Base-by-base conservation (phyloP, 225 moss, liverwort and hornwort genomes). In the Anthoceros angustus region DNA sequence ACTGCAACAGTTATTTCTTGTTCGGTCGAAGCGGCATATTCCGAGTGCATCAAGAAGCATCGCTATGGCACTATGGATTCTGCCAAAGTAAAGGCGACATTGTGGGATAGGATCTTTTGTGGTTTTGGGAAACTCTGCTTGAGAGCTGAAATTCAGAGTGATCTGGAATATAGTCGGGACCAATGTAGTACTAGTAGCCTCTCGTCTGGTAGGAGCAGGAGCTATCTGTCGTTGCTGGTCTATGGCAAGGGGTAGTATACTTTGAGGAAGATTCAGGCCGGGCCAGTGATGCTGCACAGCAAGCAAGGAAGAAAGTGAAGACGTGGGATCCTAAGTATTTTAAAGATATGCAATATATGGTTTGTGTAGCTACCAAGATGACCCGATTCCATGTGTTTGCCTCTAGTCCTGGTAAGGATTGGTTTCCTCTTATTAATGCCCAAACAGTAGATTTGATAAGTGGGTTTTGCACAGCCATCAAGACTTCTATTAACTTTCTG, bases 401-500 rank as follows among this genome's bases (percentile, higher is more conserved):
- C 7, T 50, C 49, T 50, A 16, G 49, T 50, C 7, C 8, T 50
- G 14, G 14, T 50, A 16, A 50, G 14, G 49, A 50, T 50, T 50
- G 14, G 8, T 16, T 7, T 50, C 7, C 49, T 50, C 49, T 50
- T 50, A 50, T 50, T 50, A 16, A 50, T 50, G 49, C 7, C 8
- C 49, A 50, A 50, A 16, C 49, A 50, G 49, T 50, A 50, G 49
- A 50, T 16, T 50, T 50, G 49, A 8, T 20, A 16, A 50, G 7
- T 50, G 49, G 49, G 7, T 50, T 50, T 50, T 8, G 8, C 14
- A 50, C 49, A 50, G 49, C 49, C 49, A 50, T 50, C 14, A 50
- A 50, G 14, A 50, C 49, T 50, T 50, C 49, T 50, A 50, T 50
- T 16, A 50, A 50, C 49, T 16, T 50, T 50, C 49, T 50, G 49